These are phyloP conservation scores for Globisporangium irregulare DNA, from an alignment of 352 stramenopile genomes.

Conservation along the genomic window DNA sequence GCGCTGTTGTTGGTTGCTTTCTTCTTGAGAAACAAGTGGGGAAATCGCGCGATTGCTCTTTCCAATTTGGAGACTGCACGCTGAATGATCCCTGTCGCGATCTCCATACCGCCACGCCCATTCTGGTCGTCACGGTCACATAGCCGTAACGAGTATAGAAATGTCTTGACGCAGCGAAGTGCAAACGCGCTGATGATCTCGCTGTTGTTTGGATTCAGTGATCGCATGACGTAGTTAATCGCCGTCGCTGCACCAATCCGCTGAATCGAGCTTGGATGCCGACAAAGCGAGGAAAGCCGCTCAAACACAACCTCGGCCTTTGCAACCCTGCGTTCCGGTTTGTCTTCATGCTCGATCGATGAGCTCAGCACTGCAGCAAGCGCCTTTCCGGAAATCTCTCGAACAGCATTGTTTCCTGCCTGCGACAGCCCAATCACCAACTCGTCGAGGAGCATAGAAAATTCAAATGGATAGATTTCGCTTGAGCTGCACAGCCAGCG, in stretches of 20 bases:
- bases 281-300: conserved; percentile 69
- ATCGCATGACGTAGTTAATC: conserved; percentile 68
- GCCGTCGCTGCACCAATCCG: conserved; percentile 61
- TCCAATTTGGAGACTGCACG: conserved; percentile 63
- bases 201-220: conserved; percentile 55
- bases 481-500: conserved; percentile 62
- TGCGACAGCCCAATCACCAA: conserved; percentile 54
- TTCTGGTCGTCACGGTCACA: conserved; percentile 41
- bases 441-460: conserved; percentile 55
- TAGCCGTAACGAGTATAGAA: conserved; percentile 60
- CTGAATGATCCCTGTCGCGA: conserved; percentile 55
- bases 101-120: conserved; percentile 30
- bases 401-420: conserved; percentile 41
- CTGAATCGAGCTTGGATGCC: conserved; percentile 54
- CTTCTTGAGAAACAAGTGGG: conserved; percentile 39
- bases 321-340: conserved; percentile 8
- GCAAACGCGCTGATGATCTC: conserved; percentile 52
- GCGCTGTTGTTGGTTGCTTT: conserved; percentile 1
- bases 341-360: conserved; percentile 33
- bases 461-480: conserved; percentile 67
- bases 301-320: conserved; percentile 61
- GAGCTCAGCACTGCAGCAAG: conserved; percentile 51
- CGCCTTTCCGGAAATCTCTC: conserved; percentile 61
- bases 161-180: conserved; percentile 60
- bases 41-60: conserved; percentile 46